Evolutionary conservation across 306 rosid species (phyloP), one percentile per base, ranked within the genome.

Genomic region (Vigna radiata): DNA sequence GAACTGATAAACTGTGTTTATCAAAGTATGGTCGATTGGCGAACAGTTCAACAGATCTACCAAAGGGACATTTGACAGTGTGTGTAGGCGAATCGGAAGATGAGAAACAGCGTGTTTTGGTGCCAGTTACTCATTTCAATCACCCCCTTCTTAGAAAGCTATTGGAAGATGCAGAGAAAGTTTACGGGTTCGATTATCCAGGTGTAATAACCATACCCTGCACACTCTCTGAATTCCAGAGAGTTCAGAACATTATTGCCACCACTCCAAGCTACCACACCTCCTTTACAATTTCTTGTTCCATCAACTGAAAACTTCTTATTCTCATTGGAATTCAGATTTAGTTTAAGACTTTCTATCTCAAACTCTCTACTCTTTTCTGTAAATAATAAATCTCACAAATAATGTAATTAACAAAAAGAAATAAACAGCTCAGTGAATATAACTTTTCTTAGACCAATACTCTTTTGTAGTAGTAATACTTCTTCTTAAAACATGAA

Each of bases 21-120:
- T 8, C 8, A 1, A 27, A 16, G 14, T 55, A 15, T 0, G 31
- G 4, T 29, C 5, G 5, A 29, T 56, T 58, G 46, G 68, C 56
- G 1, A 25, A 8, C 1, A 16, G 29, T 68, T 68, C 58, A 58
- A 73, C 58, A 56, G 44, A 58, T 54, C 1, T 73, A 23, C 56
- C 78, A 23, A 58, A 73, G 68, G 78, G 68, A 2, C 58, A 73
- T 16, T 37, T 73, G 68, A 56, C 31, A 2, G 68, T 43, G 43
- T 15, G 44, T 43, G 77, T 58, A 10, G 77, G 68, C 1, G 56
- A 73, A 56, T 73, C 27, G 0, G 77, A 73, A 33, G 77, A 58
- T 4, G 68, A 73, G 17, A 72, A 72, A 25, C 67, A 21, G 4
- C 44, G 67, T 9, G 68, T 73, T 1, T 58, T 73, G 56, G 77